These are phyloP conservation scores for Termitomyces sp. DNA, from an alignment of 768 basidiomycete genomes.

Conservation along the genomic window DNA sequence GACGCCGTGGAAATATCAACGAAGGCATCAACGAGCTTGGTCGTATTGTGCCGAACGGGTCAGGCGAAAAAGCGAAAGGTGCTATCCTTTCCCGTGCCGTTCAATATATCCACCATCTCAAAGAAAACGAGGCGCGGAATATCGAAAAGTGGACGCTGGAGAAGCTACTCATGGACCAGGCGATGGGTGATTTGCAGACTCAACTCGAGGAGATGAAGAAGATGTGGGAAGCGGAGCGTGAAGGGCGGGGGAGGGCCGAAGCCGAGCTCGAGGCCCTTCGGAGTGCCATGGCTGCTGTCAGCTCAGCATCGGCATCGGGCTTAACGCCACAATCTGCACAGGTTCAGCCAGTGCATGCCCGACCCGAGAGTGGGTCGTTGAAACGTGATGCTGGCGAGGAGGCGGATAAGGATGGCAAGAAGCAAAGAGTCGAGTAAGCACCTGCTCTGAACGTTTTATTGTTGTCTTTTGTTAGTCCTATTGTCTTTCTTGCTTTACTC, in stretches of 20 bases:
- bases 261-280: conserved; percentile 59
- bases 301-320: not conserved
- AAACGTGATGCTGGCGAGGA: conserved; percentile 17
- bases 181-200: conserved; percentile 82
- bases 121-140: conserved; percentile 86
- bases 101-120: conserved; percentile 88
- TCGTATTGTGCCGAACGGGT: conserved; percentile 82
- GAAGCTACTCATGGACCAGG: conserved; percentile 89
- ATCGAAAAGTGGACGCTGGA: conserved; percentile 95
- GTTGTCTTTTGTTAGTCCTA: not conserved
- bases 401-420: conserved; percentile 24
- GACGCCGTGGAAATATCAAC: conserved; percentile 93
- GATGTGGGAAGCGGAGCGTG: conserved; percentile 78
- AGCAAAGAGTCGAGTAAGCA: conserved; percentile 38
- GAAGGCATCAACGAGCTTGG: conserved; percentile 93
- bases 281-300: conserved; percentile 21
- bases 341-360: conserved; percentile 10
- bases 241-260: conserved; percentile 55
- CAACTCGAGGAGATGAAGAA: conserved; percentile 80
- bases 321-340: conserved; percentile 4
- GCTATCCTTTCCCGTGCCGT: conserved; percentile 86
- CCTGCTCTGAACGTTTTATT: not conserved
- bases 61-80: conserved; percentile 87
- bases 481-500: conserved; percentile 1
- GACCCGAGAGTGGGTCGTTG: conserved; percentile 11